Percentiles rank a stretch among this genome's conserved stretches.
Evolutionary conservation across 2,329 filamentous ascomycete species (phyloP).

Genomic region (Colletotrichum caudatum): DNA sequence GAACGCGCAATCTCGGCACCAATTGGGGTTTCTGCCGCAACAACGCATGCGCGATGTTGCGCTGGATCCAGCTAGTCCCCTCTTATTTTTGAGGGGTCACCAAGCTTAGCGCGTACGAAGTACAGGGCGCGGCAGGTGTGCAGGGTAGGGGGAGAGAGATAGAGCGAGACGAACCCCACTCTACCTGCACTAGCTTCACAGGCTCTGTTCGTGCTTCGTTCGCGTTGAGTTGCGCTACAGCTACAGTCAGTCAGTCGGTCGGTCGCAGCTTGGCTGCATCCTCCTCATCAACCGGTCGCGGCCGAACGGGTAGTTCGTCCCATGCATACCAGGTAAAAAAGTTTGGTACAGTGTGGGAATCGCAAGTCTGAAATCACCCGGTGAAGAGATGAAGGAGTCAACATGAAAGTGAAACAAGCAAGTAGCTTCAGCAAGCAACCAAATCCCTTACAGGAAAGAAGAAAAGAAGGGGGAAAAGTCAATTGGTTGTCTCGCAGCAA

Average conservation of each 20-base stretch:
- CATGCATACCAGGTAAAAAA: not conserved
- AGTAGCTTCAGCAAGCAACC: not conserved
- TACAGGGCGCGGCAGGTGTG: not conserved
- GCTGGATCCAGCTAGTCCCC: slow-evolving; percentile 17
- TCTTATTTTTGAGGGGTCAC: not conserved
- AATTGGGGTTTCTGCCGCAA: slow-evolving; percentile 7
- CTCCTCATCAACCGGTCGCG: slow-evolving; percentile 2
- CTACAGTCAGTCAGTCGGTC: too few species aligned
- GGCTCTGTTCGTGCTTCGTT: not conserved
- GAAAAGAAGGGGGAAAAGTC: not conserved
- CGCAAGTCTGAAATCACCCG: not conserved
- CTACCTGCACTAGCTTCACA: not conserved
- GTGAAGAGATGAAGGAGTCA: not conserved
- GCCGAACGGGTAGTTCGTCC: not conserved
- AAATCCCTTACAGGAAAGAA: not conserved
- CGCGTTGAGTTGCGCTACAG: not conserved
- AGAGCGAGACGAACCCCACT: not conserved
- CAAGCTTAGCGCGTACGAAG: too few species aligned
- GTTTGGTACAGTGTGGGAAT: too few species aligned
- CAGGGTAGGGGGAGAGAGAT: not conserved
- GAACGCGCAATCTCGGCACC: slow-evolving; percentile 8
- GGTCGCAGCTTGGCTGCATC: slow-evolving; percentile 22
- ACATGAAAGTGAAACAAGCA: not conserved
- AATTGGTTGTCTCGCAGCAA: slow-evolving; percentile 10
- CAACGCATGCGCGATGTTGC: slow-evolving; percentile 25